Conservation (phyloP, 805 yeast genomes). For the Tetrapisispora namnaoensis region DNA sequence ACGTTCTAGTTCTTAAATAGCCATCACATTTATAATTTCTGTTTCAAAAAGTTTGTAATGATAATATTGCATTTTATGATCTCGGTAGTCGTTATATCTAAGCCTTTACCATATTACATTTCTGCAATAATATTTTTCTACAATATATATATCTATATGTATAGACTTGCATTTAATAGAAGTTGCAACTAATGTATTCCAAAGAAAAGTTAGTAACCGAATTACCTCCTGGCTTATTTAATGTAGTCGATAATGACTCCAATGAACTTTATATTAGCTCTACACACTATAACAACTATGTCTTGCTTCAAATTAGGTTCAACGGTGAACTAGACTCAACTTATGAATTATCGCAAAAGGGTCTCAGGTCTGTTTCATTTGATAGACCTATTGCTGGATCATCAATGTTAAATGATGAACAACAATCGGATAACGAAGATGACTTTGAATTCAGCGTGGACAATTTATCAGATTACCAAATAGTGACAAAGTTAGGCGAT, state of each 20-base stretch:
- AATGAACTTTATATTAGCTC: conserved; percentile 8
- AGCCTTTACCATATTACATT: too few relatives aligned
- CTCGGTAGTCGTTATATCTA: too few relatives aligned
- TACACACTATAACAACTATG: conserved; percentile 19
- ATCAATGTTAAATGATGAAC: not conserved
- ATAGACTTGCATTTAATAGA: too few relatives aligned
- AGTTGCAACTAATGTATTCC: not conserved
- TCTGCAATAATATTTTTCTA: too few relatives aligned
- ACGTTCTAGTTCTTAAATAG: too few relatives aligned
- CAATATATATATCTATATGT: too few relatives aligned
- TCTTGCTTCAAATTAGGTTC: conserved; percentile 20
- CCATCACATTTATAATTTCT: too few relatives aligned
- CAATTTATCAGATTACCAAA: conserved; percentile 33
- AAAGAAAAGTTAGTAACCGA: not conserved
- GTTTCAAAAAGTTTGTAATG: too few relatives aligned
- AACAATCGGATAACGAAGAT: conserved; percentile 7
- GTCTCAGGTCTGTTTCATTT: conserved; percentile 11
- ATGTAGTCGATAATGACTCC: not conserved
- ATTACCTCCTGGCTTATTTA: not conserved
- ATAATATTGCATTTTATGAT: too few relatives aligned
- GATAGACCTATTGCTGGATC: conserved; percentile 14
- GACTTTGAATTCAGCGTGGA: conserved; percentile 18
- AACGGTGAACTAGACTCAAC: conserved; percentile 38
- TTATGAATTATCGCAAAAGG: conserved; percentile 31
- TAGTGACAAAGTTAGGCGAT: conserved; percentile 39